Base-by-base conservation (phyloP, 139 green algal genomes). In the Chlamydomonas asymmetrica region DNA sequence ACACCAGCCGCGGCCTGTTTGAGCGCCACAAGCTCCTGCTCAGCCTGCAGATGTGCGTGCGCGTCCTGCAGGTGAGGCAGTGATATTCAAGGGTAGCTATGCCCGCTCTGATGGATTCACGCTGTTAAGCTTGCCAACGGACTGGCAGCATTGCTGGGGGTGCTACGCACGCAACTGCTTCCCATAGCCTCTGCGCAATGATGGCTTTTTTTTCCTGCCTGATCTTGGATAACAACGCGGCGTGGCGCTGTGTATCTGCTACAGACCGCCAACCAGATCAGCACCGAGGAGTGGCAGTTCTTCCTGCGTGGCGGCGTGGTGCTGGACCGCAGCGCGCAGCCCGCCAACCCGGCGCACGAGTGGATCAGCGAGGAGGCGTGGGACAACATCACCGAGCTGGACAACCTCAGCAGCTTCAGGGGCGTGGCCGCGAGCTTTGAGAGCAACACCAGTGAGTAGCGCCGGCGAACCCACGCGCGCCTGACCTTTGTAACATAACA, bases 11-110 rank as follows among this genome's bases (percentile, higher is more conserved):
- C 37, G 90, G 87, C n/a, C 82, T 97, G 63, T 97, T 97, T 78
- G 92, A 95, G 84, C 79, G 80, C 54, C 90, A 97, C 86, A 97
- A 97, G 86, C 87, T 97, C 88, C 92, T 97, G 73, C 85, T 97
- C 48, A 91, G 85, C 18, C 85, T 97, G 71, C 91, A 96, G 82
- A 94, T 97, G 84, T 93, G 87, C 69, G 83, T 92, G 38, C 80
- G 87, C 29, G 93, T 97, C 62, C 78, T 91, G 50, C 74, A n/a
- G n/a, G n/a, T n/a, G n/a, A 80, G 69, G 69, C 71, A 35, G 48
- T 72, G n/a, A n/a, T n/a, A n/a, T n/a, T n/a, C n/a, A n/a, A n/a
- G n/a, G n/a, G n/a, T n/a, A n/a, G n/a, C n/a, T n/a, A n/a, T n/a
- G n/a, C n/a, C n/a, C n/a, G n/a, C n/a, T n/a, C n/a, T n/a, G n/a